Evolutionary conservation across 2,329 filamentous ascomycete genomes (phyloP).

Genomic region (Colletotrichum liriopes): DNA sequence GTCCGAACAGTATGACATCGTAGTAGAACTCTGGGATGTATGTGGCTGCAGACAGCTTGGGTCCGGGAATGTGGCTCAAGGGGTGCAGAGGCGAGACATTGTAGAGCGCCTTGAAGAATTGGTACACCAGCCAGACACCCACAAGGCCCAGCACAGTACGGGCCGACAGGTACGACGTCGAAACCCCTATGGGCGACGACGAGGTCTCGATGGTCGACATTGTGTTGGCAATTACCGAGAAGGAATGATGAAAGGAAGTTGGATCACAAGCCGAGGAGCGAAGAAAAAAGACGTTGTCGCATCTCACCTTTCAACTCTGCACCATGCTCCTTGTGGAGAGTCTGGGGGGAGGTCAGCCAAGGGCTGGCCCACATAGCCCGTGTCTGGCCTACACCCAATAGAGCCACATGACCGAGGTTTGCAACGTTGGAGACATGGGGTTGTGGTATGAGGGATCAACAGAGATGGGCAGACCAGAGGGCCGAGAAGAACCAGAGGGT

Average conservation of each 20-base stretch:
- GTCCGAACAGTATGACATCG: conserved; percentile 54
- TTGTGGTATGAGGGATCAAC: conserved; percentile 26
- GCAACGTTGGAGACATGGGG: conserved; percentile 22
- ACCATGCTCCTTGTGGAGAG: conserved; percentile 21
- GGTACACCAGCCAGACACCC: conserved; percentile 50
- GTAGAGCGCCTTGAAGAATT: conserved; percentile 48
- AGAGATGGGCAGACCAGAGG: conserved; percentile 3
- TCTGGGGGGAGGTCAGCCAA: conserved; percentile 29
- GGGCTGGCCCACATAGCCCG: conserved; percentile 25
- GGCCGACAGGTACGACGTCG: conserved; percentile 24
- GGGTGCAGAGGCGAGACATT: conserved; percentile 59
- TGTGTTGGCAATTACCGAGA: not conserved
- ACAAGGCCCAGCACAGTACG: conserved; percentile 42
- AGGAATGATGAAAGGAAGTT: not conserved
- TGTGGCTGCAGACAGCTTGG: conserved; percentile 53
- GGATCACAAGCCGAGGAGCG: conserved; percentile 1
- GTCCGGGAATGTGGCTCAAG: conserved; percentile 55
- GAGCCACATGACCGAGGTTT: conserved; percentile 35
- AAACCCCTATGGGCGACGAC: conserved; percentile 20
- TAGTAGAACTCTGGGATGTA: conserved; percentile 57
- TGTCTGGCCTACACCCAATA: conserved; percentile 34
- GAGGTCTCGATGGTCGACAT: conserved; percentile 31
- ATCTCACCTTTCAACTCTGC: conserved; percentile 18
- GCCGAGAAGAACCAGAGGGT: not conserved
- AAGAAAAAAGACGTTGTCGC: conserved; percentile 25